Conservation (phyloP, 1,139 yeast species). For the Candida buenavistaensis region DNA sequence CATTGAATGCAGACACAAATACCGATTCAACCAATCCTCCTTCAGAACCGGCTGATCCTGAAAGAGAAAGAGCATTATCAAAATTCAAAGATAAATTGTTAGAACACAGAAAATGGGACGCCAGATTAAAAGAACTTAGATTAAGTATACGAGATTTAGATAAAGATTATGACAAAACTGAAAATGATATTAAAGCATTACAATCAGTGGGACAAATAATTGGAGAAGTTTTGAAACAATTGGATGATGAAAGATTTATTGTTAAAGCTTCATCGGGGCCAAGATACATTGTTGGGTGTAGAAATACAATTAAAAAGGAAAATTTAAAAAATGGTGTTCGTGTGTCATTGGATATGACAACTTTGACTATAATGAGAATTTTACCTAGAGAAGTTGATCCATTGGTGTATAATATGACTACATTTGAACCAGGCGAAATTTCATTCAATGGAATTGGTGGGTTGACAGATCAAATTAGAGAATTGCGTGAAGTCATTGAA, state of each 20-base stretch:
- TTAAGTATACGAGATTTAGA: slow-evolving; percentile 82
- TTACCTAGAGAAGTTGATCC: slow-evolving; percentile 99
- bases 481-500: slow-evolving; percentile 96
- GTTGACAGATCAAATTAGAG: slow-evolving; percentile 91
- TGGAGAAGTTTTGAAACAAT: slow-evolving; percentile 95
- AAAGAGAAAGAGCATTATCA: slow-evolving; percentile 75
- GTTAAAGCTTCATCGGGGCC: slow-evolving; percentile 98
- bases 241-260: slow-evolving; percentile 92
- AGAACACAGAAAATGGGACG: slow-evolving; percentile 95
- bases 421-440: slow-evolving; percentile 94
- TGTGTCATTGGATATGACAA: slow-evolving; percentile 96
- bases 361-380: slow-evolving; percentile 95
- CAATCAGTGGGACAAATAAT: slow-evolving; percentile 98
- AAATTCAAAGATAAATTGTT: slow-evolving; percentile 83
- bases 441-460: slow-evolving; percentile 98
- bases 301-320: slow-evolving; percentile 86
- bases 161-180: slow-evolving; percentile 86
- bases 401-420: slow-evolving; percentile 96
- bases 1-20: slow-evolving; percentile 51
- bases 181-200: slow-evolving; percentile 93
- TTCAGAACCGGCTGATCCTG: slow-evolving; percentile 64
- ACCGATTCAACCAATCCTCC: slow-evolving; percentile 23
- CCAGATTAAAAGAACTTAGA: slow-evolving; percentile 82
- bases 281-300: slow-evolving; percentile 94
- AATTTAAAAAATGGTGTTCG: slow-evolving; percentile 90